Conservation (phyloP, 1,284 basidiomycete genomes). For the Leccinum solheimii region DNA sequence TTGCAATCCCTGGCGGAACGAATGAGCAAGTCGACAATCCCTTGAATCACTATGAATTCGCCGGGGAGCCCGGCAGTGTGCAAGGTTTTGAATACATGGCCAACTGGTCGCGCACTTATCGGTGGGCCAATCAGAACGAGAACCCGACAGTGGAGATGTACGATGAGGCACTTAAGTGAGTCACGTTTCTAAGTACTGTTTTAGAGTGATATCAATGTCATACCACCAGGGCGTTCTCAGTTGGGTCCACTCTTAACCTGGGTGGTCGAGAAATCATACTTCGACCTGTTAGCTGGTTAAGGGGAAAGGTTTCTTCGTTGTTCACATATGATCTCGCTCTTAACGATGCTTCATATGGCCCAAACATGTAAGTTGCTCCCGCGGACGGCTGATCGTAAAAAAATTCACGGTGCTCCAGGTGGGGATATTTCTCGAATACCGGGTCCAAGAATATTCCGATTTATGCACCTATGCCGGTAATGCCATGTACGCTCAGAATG, state of each 20-base stretch:
- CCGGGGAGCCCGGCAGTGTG: slow-evolving; percentile 7
- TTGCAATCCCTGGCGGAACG: slow-evolving; percentile 1
- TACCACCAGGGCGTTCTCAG: slow-evolving; percentile 11
- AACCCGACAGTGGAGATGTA: slow-evolving; percentile 15
- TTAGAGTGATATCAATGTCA: neutral
- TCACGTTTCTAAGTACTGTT: neutral
- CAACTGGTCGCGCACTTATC: slow-evolving; percentile 19
- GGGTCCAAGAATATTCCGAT: neutral
- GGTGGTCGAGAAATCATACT: neutral
- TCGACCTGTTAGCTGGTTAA: slow-evolving; percentile 11
- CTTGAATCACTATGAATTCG: slow-evolving; percentile 19
- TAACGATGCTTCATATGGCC: slow-evolving; percentile 8
- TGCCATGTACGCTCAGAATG: slow-evolving; percentile 9
- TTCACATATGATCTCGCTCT: slow-evolving; percentile 16
- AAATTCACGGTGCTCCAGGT: slow-evolving; percentile 2
- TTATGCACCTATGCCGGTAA: slow-evolving; percentile 3
- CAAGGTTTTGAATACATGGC: slow-evolving; percentile 12
- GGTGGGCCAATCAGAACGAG: slow-evolving; percentile 11
- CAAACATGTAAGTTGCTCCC: slow-evolving; percentile 17
- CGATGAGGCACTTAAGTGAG: slow-evolving; percentile 11
- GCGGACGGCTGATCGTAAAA: neutral
- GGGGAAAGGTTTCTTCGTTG: slow-evolving; percentile 13
- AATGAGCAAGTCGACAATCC: slow-evolving; percentile 8
- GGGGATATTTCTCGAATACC: slow-evolving; percentile 19
- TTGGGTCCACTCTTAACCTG: neutral